Base-by-base conservation (phyloP, 1,284 basidiomycete species). In the Puccinia coronata region DNA sequence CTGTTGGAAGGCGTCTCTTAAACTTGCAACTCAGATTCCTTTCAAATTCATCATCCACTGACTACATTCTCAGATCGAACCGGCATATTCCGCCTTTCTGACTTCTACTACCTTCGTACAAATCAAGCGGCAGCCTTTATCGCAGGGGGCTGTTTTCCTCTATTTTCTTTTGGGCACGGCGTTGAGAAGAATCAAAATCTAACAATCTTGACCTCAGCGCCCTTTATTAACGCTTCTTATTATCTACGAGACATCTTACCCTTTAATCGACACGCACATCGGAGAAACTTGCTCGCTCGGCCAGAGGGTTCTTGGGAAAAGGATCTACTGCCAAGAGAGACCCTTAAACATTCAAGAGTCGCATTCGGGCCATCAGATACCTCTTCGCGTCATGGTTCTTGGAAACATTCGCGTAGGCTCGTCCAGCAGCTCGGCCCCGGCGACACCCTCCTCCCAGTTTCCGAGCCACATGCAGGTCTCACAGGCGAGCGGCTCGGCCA, bases 11-110 rank as follows among this genome's bases (percentile, higher is more conserved):
- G 59, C 43, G 59, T 25, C n/a, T 4, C 28, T 61, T 34, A 61
- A 61, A n/a, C n/a, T 61, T 36, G 18, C 59, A 61, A 61, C 28
- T 39, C 59, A 36, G 59, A 61, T 61, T 61, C 59, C 59, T 61
- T 61, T 61, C 59, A 34, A 36, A 61, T 61, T 25, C 59, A 61
- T 61, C 34, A 4, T 28, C 28, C 59, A 61, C 59, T 34, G 18
- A 61, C 36, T 23, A 28, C 31, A 61, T 61, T 61, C 28, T 23
- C 28, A 61, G 9, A 61, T 36, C 59, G 34, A 14, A 5, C 59
- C 28, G 59, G 12, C 28, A 61, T 34, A 28, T 61, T 61, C 59
- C 31, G 59, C 12, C 14, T 61, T 9, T 61, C 59, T 61, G 59
- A 14, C 28, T 16, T 34, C 59, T 61, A 61, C 31, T 2, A 36